phyloP scores from a whole-genome alignment of 1,284 basidiomycete genomes.

The Austroboletus sp. region DNA sequence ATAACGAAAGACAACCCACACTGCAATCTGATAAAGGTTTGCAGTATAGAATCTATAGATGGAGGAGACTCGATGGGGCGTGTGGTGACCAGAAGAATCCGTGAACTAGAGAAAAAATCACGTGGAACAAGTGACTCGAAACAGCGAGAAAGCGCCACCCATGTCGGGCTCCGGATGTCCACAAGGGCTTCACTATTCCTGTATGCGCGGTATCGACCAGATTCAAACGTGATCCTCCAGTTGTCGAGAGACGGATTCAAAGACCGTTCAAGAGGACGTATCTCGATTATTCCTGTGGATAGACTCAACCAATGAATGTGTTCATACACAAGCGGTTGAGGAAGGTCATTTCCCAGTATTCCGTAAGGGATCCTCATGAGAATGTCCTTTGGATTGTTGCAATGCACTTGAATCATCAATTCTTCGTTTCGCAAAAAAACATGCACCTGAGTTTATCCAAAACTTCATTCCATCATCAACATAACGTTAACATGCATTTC shows the following conservation, averaged over 20 bases:
- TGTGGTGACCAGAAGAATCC: too few relatives aligned
- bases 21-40: too few relatives aligned
- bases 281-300: constrained; percentile 25
- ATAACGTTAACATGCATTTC: too few relatives aligned
- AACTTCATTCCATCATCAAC: too few relatives aligned
- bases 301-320: constrained; percentile 36
- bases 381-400: neutral
- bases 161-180: constrained; percentile 7
- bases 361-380: constrained; percentile 17
- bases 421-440: constrained; percentile 14
- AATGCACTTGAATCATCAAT: neutral
- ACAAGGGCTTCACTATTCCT: constrained; percentile 5
- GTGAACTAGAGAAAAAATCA: too few relatives aligned
- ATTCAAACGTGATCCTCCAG: constrained; percentile 4
- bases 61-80: neutral
- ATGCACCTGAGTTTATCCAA: too few relatives aligned
- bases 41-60: too few relatives aligned
- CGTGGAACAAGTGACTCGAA: too few relatives aligned
- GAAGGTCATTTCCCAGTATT: constrained; percentile 28
- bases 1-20: constrained; percentile 27
- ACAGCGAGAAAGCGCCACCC: neutral
- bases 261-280: constrained; percentile 28
- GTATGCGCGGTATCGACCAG: neutral
- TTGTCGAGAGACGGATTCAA: constrained; percentile 15
- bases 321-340: constrained; percentile 26